Base-by-base conservation (phyloP, 306 rosid species). In the Begonia masoniana region DNA sequence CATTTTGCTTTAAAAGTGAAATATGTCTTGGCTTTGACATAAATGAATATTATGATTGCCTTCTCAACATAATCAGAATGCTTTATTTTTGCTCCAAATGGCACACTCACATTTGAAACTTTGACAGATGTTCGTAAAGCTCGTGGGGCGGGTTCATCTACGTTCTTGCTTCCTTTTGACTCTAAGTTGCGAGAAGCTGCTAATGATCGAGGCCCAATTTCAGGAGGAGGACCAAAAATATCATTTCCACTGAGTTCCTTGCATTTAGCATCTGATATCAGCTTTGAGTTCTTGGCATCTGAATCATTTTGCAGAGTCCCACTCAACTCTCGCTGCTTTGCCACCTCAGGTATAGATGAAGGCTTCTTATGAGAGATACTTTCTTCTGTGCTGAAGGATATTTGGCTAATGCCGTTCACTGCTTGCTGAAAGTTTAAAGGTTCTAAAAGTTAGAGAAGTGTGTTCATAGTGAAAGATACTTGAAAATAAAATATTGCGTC, bases 321-420 rank as follows among this genome's bases (percentile, higher is more conserved):
- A 64, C 94, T 63, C 52, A 86, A 66, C 64, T 91, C 99, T 26
- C 92, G 96, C 73, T 91, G 99, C 86, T 91, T 91, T 35, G 96
- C 94, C 54, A 74, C 95, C 74, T 85, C 89, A 3, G 89, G 79
- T 51, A 80, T 14, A 16, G 91, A 80, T 62, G 68, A 43, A 17
- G 83, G 83, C 70, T 80, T 89, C 75, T 78, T 82, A 12, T 80
- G 91, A 42, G 83, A 64, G 62, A 76, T 31, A 15, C 62, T 77
- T 68, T 72, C 95, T 26, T 89, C 91, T 6, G 71, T 57, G 50
- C 68, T 65, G 73, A 86, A 83, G 46, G 94, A 81, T 77, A 91
- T 86, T 68, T 83, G 96, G 61, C 96, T 85, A 12, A 76, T 68
- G 74, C 91, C 91, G 43, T 68, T 72, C 56, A 58, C 41, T 63